These are phyloP conservation scores for Cryphonectria parasitica DNA, from an alignment of 2,329 filamentous ascomycete genomes.

Conservation along the genomic window DNA sequence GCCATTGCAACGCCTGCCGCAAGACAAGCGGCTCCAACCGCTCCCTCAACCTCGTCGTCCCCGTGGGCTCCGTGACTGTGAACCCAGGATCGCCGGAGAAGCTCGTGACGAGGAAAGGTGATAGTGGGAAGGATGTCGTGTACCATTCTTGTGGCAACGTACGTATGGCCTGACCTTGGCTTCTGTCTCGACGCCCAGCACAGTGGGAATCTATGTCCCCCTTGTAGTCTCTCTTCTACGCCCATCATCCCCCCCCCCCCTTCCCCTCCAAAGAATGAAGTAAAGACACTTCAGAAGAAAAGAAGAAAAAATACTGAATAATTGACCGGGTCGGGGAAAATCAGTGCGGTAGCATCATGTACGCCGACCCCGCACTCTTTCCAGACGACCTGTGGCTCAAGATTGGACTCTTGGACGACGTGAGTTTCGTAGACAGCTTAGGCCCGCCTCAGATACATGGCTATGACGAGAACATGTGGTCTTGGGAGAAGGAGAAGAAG, in stretches of 20 bases:
- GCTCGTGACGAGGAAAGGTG: slow-evolving; percentile 17
- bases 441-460: slow-evolving; percentile 16
- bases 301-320: not conserved
- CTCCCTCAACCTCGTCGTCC: slow-evolving; percentile 19
- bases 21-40: slow-evolving; percentile 23
- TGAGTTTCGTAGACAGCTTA: slow-evolving; percentile 7
- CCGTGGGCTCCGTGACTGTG: slow-evolving; percentile 11
- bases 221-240: not conserved
- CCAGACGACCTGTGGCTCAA: slow-evolving; percentile 12
- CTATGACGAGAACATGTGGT: slow-evolving; percentile 17
- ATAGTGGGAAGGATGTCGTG: slow-evolving; percentile 20
- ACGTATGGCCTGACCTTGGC: not conserved
- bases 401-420: slow-evolving; percentile 23
- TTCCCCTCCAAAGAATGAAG: not conserved
- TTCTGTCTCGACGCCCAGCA: not conserved
- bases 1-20: slow-evolving; percentile 22
- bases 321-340: not conserved
- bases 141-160: slow-evolving; percentile 20
- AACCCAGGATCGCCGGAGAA: slow-evolving; percentile 16
- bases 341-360: slow-evolving; percentile 24
- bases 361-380: not conserved
- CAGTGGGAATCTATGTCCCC: no score
- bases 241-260: not conserved
- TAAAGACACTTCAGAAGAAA: not conserved
- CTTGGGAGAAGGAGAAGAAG: slow-evolving; percentile 17